Evolutionary conservation across 2,329 filamentous ascomycete genomes (phyloP), one percentile per base, ranked within the genome.

Genomic region (Cercospora citrullina): DNA sequence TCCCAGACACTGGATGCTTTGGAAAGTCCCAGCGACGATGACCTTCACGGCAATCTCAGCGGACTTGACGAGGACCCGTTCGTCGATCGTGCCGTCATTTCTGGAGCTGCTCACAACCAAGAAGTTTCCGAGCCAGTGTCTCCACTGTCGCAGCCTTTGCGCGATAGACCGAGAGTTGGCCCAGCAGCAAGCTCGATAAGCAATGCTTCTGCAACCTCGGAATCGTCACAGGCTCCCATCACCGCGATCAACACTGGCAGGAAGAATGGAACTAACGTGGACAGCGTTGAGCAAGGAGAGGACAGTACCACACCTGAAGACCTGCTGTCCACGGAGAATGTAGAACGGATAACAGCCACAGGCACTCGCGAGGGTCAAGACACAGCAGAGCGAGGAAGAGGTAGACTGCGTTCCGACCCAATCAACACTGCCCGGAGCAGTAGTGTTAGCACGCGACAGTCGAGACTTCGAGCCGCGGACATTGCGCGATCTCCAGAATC

Each of bases 11-110:
- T 42, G 6, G n/a, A 64, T 30, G 16, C 31, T 8, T 6, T 53
- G 30, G 62, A 58, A 4, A 63, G 57, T 51, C 33, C 36, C 48
- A 66, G 63, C 45, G 66, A 69, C 36, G 58, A 67, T 16, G 36
- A 55, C 16, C 66, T 60, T 7, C 45, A 51, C 5, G 59, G 60
- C 1, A 59, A 68, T 36, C 67, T 72, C 60, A 70, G 63, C 31
- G 68, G 63, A 3, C 60, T 72, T 1, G 62, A 64, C 23, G 68
- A 69, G 18, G 68, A 72, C 39, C 70, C 68, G 4, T 72, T 70
- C 60, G 42, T 66, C 14, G 68, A 71, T 36, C 51, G 45, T 14
- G 58, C 53, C 4, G 45, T 57, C 23, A 61, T 45, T 9, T 57
- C 60, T 8, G 16, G 59, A 28, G 61, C 30, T 18, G 10, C 3